phyloP scores from a whole-genome alignment of 306 rosid genomes.

The Purshia tridentata region DNA sequence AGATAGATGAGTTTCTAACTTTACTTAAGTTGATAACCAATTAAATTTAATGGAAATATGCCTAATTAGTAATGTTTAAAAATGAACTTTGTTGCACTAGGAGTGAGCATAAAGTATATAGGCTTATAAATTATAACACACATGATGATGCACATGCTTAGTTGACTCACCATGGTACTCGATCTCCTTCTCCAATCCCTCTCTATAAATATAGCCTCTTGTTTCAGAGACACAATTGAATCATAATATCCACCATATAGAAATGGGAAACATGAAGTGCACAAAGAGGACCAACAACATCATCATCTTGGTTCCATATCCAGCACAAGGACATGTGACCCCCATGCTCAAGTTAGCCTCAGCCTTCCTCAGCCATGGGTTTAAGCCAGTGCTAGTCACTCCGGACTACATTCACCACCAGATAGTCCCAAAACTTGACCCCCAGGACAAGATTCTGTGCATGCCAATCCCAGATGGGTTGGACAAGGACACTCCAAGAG shows the following conservation, averaged over 20 bases:
- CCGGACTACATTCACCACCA: slow-evolving; percentile 47
- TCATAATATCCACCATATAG: background rate
- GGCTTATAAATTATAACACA: background rate
- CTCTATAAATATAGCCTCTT: background rate
- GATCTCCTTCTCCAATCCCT: background rate
- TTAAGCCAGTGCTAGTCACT: slow-evolving; percentile 42
- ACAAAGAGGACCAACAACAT: slow-evolving; percentile 33
- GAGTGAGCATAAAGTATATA: background rate
- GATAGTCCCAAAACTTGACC: slow-evolving; percentile 9
- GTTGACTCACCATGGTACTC: background rate
- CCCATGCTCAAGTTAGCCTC: slow-evolving; percentile 77
- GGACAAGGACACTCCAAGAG: slow-evolving; percentile 31
- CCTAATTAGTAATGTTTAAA: too few species aligned
- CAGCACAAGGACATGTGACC: slow-evolving; percentile 84
- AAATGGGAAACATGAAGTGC: slow-evolving; percentile 33
- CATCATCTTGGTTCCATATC: slow-evolving; percentile 70
- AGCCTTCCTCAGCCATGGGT: slow-evolving; percentile 40
- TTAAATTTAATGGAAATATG: too few species aligned
- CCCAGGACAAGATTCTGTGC: slow-evolving; percentile 21
- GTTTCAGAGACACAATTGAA: background rate
- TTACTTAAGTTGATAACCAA: too few species aligned
- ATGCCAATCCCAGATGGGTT: slow-evolving; percentile 41
- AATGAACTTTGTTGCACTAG: background rate
- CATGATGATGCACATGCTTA: slow-evolving; percentile 6
- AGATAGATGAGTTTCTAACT: too few species aligned